Base-by-base conservation (phyloP, 2,329 filamentous ascomycete species). In the Venturiaceae sp. region DNA sequence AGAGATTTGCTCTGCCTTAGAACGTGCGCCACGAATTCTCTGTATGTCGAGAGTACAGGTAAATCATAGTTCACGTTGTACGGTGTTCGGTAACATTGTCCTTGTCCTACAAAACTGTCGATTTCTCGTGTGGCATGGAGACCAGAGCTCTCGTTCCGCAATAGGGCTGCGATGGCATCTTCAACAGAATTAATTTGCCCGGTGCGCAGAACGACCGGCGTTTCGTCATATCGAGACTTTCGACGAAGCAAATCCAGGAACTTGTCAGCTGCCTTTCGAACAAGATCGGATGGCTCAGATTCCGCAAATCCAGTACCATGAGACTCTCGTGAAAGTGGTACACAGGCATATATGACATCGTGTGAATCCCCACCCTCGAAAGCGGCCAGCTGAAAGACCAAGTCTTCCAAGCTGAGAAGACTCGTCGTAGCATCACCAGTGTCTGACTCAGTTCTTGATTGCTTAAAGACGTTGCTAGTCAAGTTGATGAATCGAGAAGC, bases 331-430 rank as follows among this genome's bases (percentile, higher is more conserved):
- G 52, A 34, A 3, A 54, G 11, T 3, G 52, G 14, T 3, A 54
- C 52, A 9, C 52, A 56, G 21, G 54, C 54, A 16, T 26, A 56
- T 39, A 56, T 30, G 3, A 46, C 37, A 21, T 56, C 54, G 37
- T n/a, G 54, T 2, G 39, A 21, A 30, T 56, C 37, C 16, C 9
- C 8, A 7, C 34, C 37, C 6, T 56, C 33, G 36, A 56, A 56
- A 8, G 37, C 23, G 11, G 54, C 37, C 3, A 56, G 37, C 34
- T 39, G 28, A 21, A 33, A 33, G 6, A 56, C 54, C 1, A 56
- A 13, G 16, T 56, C 28, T 21, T 56, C 54, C 13, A 56, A 13
- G 8, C 54, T 56, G 19, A 39, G 54, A 4, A 41, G 19, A 46
- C 37, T 56, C 16, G 41, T 56, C 2, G 44, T 26, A 26, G 13